phyloP scores from a whole-genome alignment of 768 basidiomycete species.

The Suillus ampliporus region DNA sequence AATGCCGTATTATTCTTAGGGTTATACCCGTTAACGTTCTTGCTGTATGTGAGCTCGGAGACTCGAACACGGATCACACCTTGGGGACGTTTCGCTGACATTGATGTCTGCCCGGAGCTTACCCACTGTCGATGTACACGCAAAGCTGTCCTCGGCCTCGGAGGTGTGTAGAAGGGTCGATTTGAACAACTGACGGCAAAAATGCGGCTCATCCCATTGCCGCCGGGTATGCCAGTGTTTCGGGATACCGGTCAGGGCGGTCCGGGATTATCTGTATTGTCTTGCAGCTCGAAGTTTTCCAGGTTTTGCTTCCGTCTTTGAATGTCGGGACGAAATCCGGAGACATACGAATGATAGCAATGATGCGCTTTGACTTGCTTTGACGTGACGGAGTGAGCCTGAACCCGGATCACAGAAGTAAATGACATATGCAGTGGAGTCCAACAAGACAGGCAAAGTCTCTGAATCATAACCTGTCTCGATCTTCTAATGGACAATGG shows the following conservation, averaged over 20 bases:
- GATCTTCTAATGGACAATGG: background rate
- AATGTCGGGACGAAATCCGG: conserved; percentile 3
- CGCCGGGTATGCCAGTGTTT: background rate
- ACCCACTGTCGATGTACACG: background rate
- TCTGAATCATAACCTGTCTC: background rate
- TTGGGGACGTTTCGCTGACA: background rate
- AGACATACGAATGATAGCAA: background rate
- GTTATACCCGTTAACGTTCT: background rate
- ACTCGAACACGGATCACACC: background rate
- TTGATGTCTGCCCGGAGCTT: background rate
- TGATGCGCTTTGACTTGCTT: background rate
- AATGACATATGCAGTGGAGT: background rate
- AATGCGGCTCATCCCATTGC: conserved; percentile 4
- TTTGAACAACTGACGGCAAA: background rate
- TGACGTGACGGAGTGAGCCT: background rate
- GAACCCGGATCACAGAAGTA: background rate
- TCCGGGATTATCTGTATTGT: background rate
- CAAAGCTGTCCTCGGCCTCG: background rate
- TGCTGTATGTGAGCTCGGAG: background rate
- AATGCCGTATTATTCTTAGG: conserved; percentile 2
- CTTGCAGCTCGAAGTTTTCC: too few relatives aligned
- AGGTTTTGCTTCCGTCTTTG: background rate
- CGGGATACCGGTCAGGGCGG: background rate
- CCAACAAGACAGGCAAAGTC: background rate
- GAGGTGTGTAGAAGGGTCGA: background rate